Base-by-base conservation (phyloP, 768 basidiomycete species). In the Lactifluus subvellereus region DNA sequence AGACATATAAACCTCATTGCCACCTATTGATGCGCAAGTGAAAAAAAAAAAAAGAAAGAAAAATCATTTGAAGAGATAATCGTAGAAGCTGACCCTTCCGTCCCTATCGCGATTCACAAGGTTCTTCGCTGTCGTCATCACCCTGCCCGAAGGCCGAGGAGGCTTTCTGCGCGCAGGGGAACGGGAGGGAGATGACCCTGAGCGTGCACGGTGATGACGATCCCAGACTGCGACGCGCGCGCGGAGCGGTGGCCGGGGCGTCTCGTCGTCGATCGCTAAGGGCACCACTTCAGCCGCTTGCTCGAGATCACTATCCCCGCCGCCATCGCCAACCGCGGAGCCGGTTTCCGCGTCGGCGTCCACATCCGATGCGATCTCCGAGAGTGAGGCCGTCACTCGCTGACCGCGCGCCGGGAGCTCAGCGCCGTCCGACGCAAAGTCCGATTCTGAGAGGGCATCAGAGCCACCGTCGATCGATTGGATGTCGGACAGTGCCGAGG, bases 131-230 rank as follows among this genome's bases (percentile, higher is more conserved):
- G 45, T 10, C 30, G 42, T 43, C 54, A 13, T 48, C 20, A 66
- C 67, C 45, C 74, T 72, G 53, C 69, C 61, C 14, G 47, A 18
- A 27, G 35, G 16, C 30, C 62, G 43, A 48, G 51, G 57, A 40
- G 51, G 69, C 20, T 73, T 67, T 57, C 74, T 67, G 54, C 84
- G 72, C 7, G 73, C 78, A 33, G 84, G 84, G 0, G 84, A 85
- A 32, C 82, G 76, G 4, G 82, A 82, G 13, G 81, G 84, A 0
- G 83, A 84, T 5, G 83, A 83, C 4, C 80, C 67, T 1, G 81
- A 78, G 61, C 72, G 61, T 68, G 71, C 67, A 42, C 72, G 70
- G 14, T 73, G 57, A 48, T 22, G 42, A 2, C 10, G 18, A 18
- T 47, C 56, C 61, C 61, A 62, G 43, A 57, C 69, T 63, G 75